These are phyloP conservation scores for Nakazawaea siamensis DNA, from an alignment of 805 yeast genomes.

Conservation along the genomic window DNA sequence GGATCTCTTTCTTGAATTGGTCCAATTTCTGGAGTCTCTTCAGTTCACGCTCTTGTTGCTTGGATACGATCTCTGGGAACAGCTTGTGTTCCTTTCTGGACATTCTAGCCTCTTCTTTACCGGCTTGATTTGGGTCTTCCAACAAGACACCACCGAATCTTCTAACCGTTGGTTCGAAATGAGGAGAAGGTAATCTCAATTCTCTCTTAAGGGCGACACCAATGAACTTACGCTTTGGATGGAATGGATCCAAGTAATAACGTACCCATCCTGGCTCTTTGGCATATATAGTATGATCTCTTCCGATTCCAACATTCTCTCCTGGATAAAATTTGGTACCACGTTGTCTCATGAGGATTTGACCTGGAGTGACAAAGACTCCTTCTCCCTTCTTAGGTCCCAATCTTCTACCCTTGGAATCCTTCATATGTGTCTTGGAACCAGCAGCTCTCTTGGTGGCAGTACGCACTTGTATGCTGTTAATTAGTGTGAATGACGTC, in stretches of 20 bases:
- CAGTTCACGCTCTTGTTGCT: slow-evolving; percentile 29
- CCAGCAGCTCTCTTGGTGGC: slow-evolving; percentile 95
- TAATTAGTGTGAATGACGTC: neutral
- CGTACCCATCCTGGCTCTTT: slow-evolving; percentile 89
- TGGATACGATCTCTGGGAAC: slow-evolving; percentile 40
- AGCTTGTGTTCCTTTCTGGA: slow-evolving; percentile 60
- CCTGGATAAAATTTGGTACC: slow-evolving; percentile 96
- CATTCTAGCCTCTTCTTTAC: slow-evolving; percentile 50
- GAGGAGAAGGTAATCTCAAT: slow-evolving; percentile 72
- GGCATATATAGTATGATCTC: slow-evolving; percentile 89
- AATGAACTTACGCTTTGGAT: slow-evolving; percentile 82
- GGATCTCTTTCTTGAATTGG: slow-evolving; percentile 23
- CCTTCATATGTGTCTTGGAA: slow-evolving; percentile 88
- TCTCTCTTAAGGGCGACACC: slow-evolving; percentile 74
- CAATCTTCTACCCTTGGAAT: slow-evolving; percentile 89
- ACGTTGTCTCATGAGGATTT: slow-evolving; percentile 86
- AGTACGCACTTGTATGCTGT: slow-evolving; percentile 51
- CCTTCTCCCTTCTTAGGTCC: slow-evolving; percentile 90
- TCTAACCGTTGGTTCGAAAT: slow-evolving; percentile 82
- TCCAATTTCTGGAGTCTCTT: slow-evolving; percentile 25
- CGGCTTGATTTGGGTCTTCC: slow-evolving; percentile 39
- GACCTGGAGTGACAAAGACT: slow-evolving; percentile 67
- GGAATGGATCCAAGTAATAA: slow-evolving; percentile 91
- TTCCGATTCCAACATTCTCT: slow-evolving; percentile 82
- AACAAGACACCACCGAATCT: slow-evolving; percentile 69